A percentile compares a stretch with the other conserved stretches of the same genome.
Conservation (phyloP, 2,329 filamentous ascomycete genomes). For the Hymenotorrendiella dingleyae region DNA sequence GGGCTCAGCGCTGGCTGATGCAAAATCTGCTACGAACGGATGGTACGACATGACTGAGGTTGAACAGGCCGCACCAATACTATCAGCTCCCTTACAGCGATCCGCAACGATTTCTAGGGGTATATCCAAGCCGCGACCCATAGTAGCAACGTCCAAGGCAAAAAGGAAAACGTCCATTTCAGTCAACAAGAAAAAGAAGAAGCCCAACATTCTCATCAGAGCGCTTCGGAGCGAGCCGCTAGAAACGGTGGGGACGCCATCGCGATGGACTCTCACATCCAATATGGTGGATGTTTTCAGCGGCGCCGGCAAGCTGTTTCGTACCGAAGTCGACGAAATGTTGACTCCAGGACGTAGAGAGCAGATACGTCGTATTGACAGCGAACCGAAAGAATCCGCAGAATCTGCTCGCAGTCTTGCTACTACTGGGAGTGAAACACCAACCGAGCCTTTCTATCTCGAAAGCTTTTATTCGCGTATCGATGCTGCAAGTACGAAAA, state of each 20-base stretch:
- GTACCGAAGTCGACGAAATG: conserved; percentile 52
- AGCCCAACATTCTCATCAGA: conserved; percentile 9
- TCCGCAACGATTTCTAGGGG: conserved; percentile 15
- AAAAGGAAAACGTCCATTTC: conserved; percentile 35
- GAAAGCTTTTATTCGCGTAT: conserved; percentile 41
- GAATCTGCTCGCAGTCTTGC: conserved; percentile 23
- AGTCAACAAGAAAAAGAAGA: conserved; percentile 32
- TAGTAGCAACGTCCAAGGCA: conserved; percentile 32
- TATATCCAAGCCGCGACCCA: conserved; percentile 15
- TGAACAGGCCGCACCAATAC: not conserved
- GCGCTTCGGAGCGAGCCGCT: conserved; percentile 10
- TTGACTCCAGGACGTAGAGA: conserved; percentile 47
- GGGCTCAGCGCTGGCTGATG: conserved; percentile 36
- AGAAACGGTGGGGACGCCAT: conserved; percentile 26
- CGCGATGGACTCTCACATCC: conserved; percentile 49
- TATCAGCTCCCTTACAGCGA: conserved; percentile 2
- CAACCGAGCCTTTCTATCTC: conserved; percentile 45
- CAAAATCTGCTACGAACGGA: conserved; percentile 27
- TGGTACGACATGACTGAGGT: conserved; percentile 19
- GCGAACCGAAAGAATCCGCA: conserved; percentile 15
- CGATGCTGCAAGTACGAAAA: conserved; percentile 28
- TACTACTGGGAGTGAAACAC: conserved; percentile 32
- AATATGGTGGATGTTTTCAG: conserved; percentile 53
- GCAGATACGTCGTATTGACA: conserved; percentile 26
- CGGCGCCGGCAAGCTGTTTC: conserved; percentile 42